A percentile compares a stretch with the other conserved stretches of the same genome.
Evolutionary conservation across 208 protist genomes (phyloP).

Genomic region (Blechomonas ayalai): DNA sequence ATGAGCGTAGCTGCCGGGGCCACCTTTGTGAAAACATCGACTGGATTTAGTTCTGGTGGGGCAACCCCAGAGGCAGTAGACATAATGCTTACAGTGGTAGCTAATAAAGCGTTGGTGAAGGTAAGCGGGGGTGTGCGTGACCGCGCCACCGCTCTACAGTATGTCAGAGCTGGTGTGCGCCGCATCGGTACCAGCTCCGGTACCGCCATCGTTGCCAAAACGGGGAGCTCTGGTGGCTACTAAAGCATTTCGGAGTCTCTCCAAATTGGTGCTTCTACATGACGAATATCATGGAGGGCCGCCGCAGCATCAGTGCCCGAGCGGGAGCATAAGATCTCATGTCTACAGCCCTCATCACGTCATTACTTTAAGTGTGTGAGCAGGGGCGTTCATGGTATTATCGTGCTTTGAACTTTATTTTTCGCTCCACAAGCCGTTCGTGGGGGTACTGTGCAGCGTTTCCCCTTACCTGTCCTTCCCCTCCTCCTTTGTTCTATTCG

Average conservation of each 20-base stretch:
- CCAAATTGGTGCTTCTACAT: conserved; percentile 7
- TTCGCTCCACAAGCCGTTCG: conserved; percentile 2
- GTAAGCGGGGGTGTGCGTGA: conserved; percentile 89
- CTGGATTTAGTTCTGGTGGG: conserved; percentile 88
- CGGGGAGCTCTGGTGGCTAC: background rate
- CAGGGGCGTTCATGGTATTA: background rate
- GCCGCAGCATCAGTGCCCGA: background rate
- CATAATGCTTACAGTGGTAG: conserved; percentile 89
- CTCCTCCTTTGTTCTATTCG: conserved; percentile 3
- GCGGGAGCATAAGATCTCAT: conserved; percentile 7
- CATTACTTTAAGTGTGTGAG: conserved; percentile 6
- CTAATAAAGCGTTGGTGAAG: conserved; percentile 77
- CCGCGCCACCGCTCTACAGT: conserved; percentile 54
- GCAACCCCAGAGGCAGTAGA: conserved; percentile 82
- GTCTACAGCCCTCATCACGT: too few species aligned
- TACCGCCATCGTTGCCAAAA: conserved; percentile 49
- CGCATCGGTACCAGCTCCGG: conserved; percentile 92
- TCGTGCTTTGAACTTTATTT: conserved; percentile 1
- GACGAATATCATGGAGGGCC: conserved; percentile 20
- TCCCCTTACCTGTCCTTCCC: conserved; percentile 4
- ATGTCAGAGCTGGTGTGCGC: conserved; percentile 69
- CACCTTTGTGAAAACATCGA: conserved; percentile 94
- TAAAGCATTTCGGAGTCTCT: background rate
- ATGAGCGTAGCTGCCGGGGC: conserved; percentile 79
- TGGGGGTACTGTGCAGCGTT: background rate